Percentiles rank a stretch among this genome's conserved stretches.
Evolutionary conservation across 352 stramenopile genomes (phyloP).

Genomic region (Elongisporangium anandrum): DNA sequence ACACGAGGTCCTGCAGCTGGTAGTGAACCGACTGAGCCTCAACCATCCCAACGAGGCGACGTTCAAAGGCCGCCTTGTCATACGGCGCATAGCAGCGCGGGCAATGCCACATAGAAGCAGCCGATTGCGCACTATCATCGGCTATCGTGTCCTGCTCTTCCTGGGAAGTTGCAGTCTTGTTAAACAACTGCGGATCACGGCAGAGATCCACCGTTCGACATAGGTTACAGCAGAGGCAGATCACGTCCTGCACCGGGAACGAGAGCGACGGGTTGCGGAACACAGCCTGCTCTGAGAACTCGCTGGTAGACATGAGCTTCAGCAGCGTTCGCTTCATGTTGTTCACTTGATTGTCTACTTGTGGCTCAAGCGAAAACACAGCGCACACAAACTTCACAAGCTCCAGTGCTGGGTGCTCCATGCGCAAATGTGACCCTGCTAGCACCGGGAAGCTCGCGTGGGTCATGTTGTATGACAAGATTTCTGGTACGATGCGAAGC

Average conservation of each 20-base stretch:
- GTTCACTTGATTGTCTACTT: constrained; percentile 87
- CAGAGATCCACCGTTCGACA: constrained; percentile 97
- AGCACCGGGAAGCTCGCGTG: constrained; percentile 75
- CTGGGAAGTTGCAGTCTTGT: constrained; percentile 40
- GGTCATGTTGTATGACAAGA: constrained; percentile 64
- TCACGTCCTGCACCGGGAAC: constrained; percentile 96
- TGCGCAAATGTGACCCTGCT: constrained; percentile 74
- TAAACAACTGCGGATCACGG: constrained; percentile 88
- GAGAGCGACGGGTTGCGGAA: constrained; percentile 94
- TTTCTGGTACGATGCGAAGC: constrained; percentile 71
- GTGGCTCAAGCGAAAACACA: constrained; percentile 92
- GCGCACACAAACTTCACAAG: constrained; percentile 95
- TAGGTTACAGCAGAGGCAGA: constrained; percentile 95
- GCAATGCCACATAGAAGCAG: constrained; percentile 79
- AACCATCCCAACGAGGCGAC: constrained; percentile 88
- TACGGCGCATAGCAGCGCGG: constrained; percentile 91
- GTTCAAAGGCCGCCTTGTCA: constrained; percentile 88
- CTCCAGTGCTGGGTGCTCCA: constrained; percentile 92
- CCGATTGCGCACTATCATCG: constrained; percentile 5
- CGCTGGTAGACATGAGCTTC: constrained; percentile 67
- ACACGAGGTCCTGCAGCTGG: constrained; percentile 90
- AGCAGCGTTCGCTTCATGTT: constrained; percentile 91
- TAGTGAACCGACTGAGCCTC: constrained; percentile 87
- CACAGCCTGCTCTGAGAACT: constrained; percentile 74
- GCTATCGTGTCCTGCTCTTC: constrained; percentile 20